Evolutionary conservation across 2,329 filamentous ascomycete genomes (phyloP).

Genomic region (Talaromyces atroroseus): DNA sequence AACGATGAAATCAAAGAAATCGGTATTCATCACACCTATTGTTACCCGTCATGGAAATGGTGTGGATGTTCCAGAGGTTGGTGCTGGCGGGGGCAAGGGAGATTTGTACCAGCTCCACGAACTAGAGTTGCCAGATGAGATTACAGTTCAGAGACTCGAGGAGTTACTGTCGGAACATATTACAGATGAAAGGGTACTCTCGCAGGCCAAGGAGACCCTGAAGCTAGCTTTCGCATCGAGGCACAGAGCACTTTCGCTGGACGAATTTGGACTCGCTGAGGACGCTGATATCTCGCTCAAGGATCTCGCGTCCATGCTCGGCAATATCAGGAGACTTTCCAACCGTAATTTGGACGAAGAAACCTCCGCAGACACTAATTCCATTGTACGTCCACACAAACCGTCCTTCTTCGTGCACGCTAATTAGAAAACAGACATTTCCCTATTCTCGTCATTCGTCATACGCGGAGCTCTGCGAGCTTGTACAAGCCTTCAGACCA

Average conservation of each 20-base stretch:
- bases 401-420: neutral
- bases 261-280: conserved; percentile 27
- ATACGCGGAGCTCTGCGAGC: conserved; percentile 67
- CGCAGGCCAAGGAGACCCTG: conserved; percentile 27
- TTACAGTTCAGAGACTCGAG: conserved; percentile 49
- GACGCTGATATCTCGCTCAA: conserved; percentile 34
- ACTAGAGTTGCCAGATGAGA: conserved; percentile 52
- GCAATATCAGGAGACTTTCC: conserved; percentile 12
- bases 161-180: conserved; percentile 44
- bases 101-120: conserved; percentile 66
- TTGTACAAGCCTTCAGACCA: conserved; percentile 64
- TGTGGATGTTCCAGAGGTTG: conserved; percentile 63
- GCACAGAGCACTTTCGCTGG: conserved; percentile 31
- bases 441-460: conserved; percentile 89
- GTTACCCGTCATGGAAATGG: conserved; percentile 57
- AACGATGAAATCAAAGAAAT: conserved; percentile 39
- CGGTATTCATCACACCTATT: conserved; percentile 74
- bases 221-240: conserved; percentile 28
- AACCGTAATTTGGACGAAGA: neutral
- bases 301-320: conserved; percentile 29
- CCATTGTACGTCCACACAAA: neutral
- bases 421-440: conserved; percentile 48
- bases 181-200: conserved; percentile 24
- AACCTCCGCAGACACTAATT: neutral
- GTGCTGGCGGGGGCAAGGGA: conserved; percentile 71